Evolutionary conservation across 2,329 filamentous ascomycete genomes (phyloP).

Genomic region (Elsinoe ampelina): DNA sequence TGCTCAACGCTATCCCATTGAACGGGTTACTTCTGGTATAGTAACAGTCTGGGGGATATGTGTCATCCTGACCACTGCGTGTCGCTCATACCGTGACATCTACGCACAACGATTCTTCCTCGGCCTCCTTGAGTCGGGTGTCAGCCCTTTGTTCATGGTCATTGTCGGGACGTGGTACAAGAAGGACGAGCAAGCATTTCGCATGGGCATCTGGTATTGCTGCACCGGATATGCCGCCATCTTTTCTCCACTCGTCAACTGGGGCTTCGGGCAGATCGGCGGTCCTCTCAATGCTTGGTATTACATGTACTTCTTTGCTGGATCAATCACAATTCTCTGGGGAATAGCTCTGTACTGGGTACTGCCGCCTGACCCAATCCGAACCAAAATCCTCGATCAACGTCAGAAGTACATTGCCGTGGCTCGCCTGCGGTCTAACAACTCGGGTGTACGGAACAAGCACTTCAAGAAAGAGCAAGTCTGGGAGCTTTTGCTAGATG

Average conservation of each 20-base stretch:
- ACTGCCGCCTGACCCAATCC: constrained; percentile 34
- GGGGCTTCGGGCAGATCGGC: constrained; percentile 38
- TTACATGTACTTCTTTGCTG: constrained; percentile 37
- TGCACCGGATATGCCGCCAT: constrained; percentile 38
- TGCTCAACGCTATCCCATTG: constrained; percentile 39
- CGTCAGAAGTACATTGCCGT: constrained; percentile 24
- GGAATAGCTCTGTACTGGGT: constrained; percentile 31
- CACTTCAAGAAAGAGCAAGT: constrained; percentile 39
- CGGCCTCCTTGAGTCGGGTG: constrained; percentile 45
- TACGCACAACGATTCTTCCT: constrained; percentile 45
- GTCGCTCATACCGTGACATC: constrained; percentile 30
- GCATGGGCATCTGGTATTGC: constrained; percentile 26
- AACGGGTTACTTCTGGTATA: constrained; percentile 35
- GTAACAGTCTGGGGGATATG: constrained; percentile 32
- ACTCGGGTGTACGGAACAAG: constrained; percentile 31
- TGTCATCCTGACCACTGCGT: constrained; percentile 32
- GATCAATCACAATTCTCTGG: constrained; percentile 35
- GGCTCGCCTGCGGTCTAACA: constrained; percentile 23
- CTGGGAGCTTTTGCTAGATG: constrained; percentile 26
- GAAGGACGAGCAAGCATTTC: constrained; percentile 23
- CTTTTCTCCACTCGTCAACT: constrained; percentile 41
- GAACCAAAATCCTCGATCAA: constrained; percentile 34
- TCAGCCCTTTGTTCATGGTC: constrained; percentile 48
- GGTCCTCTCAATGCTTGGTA: constrained; percentile 32
- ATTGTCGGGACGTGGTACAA: constrained; percentile 33